Evolutionary conservation across 305 asterid species (phyloP).

Genomic region (Solanum hybrid): DNA sequence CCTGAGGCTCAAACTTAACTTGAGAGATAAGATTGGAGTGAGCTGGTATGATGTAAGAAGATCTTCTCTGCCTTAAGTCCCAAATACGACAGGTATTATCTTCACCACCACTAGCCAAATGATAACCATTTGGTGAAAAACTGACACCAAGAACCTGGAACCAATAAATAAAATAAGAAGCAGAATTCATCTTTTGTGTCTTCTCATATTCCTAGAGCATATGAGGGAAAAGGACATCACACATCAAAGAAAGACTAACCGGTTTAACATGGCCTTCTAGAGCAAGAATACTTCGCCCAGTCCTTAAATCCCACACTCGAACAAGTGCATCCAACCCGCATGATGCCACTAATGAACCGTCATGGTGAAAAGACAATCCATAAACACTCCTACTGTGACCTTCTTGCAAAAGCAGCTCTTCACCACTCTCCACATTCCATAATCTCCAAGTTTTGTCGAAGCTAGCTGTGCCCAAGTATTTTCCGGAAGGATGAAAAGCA

Average conservation of each 20-base stretch:
- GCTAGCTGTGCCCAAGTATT: conserved; percentile 84
- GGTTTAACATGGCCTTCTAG: conserved; percentile 93
- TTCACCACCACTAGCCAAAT: conserved; percentile 92
- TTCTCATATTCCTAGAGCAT: not conserved
- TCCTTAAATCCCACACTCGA: conserved; percentile 93
- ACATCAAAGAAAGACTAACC: conserved; percentile 25
- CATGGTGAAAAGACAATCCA: conserved; percentile 74
- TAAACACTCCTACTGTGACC: conserved; percentile 96
- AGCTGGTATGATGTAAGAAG: conserved; percentile 73
- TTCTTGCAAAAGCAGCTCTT: conserved; percentile 93
- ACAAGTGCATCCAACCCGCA: conserved; percentile 92
- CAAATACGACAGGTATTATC: conserved; percentile 94
- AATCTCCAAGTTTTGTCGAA: conserved; percentile 92
- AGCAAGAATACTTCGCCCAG: conserved; percentile 86
- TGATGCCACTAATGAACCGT: conserved; percentile 92
- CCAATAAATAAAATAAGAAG: not conserved
- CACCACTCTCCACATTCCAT: conserved; percentile 96
- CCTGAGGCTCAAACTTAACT: conserved; percentile 92
- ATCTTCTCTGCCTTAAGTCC: conserved; percentile 86
- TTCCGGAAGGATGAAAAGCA: conserved; percentile 87
- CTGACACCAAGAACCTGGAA: conserved; percentile 68
- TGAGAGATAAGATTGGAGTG: conserved; percentile 85
- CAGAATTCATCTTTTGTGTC: not conserved
- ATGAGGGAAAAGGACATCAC: not conserved
- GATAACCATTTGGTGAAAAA: conserved; percentile 89